A percentile compares a stretch with the other conserved stretches of the same genome.
phyloP scores from a whole-genome alignment of 192 early-diverging fungal genomes.

The Coemansia sp. region DNA sequence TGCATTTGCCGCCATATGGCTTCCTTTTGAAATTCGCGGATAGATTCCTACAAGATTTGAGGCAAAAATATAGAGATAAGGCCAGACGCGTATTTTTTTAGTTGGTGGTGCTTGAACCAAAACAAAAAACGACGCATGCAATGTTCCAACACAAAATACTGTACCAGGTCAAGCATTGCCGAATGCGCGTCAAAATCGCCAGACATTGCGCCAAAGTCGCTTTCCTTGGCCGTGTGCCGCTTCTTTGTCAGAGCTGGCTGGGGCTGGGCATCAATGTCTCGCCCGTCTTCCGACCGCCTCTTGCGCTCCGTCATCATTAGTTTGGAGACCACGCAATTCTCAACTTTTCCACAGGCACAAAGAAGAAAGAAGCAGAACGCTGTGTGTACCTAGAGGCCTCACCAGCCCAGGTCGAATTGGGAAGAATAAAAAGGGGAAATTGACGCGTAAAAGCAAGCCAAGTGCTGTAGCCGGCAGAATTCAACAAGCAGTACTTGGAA shows the following conservation, averaged over 20 bases:
- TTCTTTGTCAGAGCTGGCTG: slow-evolving; percentile 45
- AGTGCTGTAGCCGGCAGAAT: neutral
- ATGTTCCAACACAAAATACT: slow-evolving; percentile 9
- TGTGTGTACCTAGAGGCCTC: neutral
- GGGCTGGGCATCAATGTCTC: slow-evolving; percentile 42
- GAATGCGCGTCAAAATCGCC: slow-evolving; percentile 47
- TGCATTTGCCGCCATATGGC: slow-evolving; percentile 66
- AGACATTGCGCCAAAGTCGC: slow-evolving; percentile 30
- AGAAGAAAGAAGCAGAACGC: neutral
- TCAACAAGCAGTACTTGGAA: neutral
- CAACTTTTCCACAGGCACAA: neutral
- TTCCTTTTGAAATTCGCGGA: slow-evolving; percentile 62
- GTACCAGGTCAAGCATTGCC: slow-evolving; percentile 48
- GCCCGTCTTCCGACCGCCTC: slow-evolving; percentile 50
- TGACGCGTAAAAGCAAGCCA: slow-evolving; percentile 1
- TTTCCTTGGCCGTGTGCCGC: slow-evolving; percentile 44
- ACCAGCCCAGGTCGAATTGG: neutral
- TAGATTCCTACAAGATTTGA: slow-evolving; percentile 32
- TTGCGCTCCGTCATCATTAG: slow-evolving; percentile 54
- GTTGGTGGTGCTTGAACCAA: neutral
- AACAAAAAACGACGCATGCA: no score
- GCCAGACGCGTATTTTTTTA: neutral
- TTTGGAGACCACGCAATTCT: neutral
- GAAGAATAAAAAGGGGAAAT: neutral
- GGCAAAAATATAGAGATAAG: no score